Conservation (phyloP, 352 stramenopile genomes). For the Pythium volutum region DNA sequence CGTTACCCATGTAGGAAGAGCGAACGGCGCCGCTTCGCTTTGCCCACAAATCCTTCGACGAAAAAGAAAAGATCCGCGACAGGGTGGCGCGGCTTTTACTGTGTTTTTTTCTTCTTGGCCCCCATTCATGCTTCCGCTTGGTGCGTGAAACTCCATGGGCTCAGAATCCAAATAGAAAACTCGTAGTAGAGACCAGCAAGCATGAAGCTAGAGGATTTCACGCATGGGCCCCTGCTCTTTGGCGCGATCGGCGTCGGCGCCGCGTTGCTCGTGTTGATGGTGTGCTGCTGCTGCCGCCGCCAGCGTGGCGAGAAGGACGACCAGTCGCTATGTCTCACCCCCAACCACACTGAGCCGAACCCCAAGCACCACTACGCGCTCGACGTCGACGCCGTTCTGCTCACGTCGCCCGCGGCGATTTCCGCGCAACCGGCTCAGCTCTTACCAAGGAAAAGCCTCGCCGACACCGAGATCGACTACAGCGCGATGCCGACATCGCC, state of each 20-base stretch:
- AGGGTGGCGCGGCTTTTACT: too few relatives aligned
- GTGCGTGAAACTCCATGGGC: not conserved
- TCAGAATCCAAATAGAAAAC: not conserved
- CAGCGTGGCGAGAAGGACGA: not conserved
- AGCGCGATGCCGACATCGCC: constrained; percentile 8
- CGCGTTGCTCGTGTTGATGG: not conserved
- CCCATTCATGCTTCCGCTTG: too few relatives aligned
- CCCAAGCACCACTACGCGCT: not conserved
- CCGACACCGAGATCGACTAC: not conserved
- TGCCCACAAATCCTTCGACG: too few relatives aligned
- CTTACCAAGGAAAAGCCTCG: not conserved
- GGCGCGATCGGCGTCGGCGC: constrained; percentile 6
- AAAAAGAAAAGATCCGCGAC: too few relatives aligned
- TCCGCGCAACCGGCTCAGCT: not conserved
- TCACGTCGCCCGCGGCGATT: not conserved
- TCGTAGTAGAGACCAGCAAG: not conserved
- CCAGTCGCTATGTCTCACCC: not conserved
- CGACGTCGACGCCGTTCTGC: not conserved
- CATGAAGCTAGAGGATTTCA: constrained; percentile 8
- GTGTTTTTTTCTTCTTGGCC: too few relatives aligned
- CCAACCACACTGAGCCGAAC: not conserved
- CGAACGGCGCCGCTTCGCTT: too few relatives aligned
- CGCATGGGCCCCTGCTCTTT: constrained; percentile 9
- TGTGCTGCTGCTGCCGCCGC: constrained; percentile 13
- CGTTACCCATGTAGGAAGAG: too few relatives aligned